phyloP scores from a whole-genome alignment of 2,329 filamentous ascomycete species.

The Akanthomyces uredinophilus region DNA sequence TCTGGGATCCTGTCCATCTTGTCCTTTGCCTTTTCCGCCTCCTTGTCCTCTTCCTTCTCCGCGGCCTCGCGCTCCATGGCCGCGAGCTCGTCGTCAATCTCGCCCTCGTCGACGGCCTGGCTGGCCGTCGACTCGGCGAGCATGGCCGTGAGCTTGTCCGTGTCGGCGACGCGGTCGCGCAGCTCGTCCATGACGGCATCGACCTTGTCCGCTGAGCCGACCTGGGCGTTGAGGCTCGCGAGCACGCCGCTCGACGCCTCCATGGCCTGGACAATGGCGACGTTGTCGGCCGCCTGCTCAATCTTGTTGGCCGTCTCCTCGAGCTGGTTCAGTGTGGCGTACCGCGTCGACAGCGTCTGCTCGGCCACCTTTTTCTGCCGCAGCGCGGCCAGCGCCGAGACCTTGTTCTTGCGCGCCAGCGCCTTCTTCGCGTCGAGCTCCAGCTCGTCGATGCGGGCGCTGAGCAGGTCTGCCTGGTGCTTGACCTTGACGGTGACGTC shows the following conservation, averaged over 20 bases:
- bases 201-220: conserved; percentile 71
- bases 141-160: conserved; percentile 76
- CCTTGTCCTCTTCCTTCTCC: conserved; percentile 46
- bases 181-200: conserved; percentile 70
- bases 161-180: conserved; percentile 72
- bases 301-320: conserved; percentile 80
- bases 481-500: conserved; percentile 70
- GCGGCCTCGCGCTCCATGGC: conserved; percentile 60
- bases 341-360: conserved; percentile 63
- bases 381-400: conserved; percentile 71
- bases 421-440: conserved; percentile 62
- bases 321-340: conserved; percentile 70
- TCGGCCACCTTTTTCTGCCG: conserved; percentile 80
- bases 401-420: conserved; percentile 64
- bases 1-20: conserved; percentile 48
- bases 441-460: conserved; percentile 61
- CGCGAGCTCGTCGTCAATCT: conserved; percentile 84
- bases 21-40: conserved; percentile 44
- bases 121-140: conserved; percentile 57
- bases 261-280: conserved; percentile 80
- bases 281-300: conserved; percentile 78
- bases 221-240: conserved; percentile 64
- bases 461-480: conserved; percentile 64
- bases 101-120: conserved; percentile 64
- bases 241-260: conserved; percentile 70